These are phyloP conservation scores for Cystobasidiaceae sp. DNA, from an alignment of 1,284 basidiomycete genomes.

Conservation along the genomic window DNA sequence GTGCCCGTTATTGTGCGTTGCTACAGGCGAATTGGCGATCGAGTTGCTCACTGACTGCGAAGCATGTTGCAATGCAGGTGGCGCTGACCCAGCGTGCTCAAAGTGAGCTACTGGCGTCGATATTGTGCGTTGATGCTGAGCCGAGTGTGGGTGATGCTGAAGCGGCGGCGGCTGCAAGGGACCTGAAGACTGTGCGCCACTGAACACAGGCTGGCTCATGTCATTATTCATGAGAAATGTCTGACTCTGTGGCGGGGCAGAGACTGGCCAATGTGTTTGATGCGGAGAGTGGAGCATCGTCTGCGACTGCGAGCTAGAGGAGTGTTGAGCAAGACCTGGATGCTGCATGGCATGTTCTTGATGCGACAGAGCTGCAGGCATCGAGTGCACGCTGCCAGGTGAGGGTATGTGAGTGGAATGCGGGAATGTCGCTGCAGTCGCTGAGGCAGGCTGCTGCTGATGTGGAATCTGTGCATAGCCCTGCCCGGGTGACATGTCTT, in stretches of 20 bases:
- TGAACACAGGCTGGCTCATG: no score
- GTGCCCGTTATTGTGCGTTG: background rate
- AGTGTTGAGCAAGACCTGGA: no score
- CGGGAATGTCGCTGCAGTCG: background rate
- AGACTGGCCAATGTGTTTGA: background rate
- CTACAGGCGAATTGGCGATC: background rate
- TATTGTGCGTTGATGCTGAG: no score
- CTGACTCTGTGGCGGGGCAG: slow-evolving; percentile 9
- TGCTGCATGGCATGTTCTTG: slow-evolving; percentile 5
- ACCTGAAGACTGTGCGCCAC: no score
- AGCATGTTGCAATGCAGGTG: slow-evolving; percentile 8
- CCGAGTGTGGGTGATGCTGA: no score
- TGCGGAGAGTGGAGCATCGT: background rate
- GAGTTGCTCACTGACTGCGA: background rate
- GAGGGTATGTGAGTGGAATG: background rate
- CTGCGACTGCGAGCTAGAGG: no score
- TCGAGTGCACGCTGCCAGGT: background rate
- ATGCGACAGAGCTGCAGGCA: background rate
- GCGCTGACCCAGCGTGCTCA: slow-evolving; percentile 11
- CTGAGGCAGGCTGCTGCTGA: no score
- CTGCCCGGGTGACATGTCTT: no score
- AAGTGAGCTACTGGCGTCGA: background rate
- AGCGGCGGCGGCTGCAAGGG: no score
- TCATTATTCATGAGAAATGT: no score
- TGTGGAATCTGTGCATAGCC: no score